These are phyloP conservation scores for Lentinula boryana DNA, from an alignment of 768 basidiomycete species.

Conservation along the genomic window DNA sequence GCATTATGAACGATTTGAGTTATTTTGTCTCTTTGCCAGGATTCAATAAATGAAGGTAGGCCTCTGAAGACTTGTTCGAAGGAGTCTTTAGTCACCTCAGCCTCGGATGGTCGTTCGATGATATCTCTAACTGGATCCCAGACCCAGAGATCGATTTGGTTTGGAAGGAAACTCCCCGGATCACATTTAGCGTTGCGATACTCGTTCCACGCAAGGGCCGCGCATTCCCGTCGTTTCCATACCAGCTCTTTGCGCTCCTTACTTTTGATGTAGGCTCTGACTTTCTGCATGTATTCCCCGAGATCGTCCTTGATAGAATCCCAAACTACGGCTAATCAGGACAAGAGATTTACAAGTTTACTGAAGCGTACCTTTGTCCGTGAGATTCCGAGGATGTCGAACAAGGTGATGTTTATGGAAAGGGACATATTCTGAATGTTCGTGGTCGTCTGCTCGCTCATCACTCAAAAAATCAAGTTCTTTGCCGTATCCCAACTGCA, in stretches of 20 bases:
- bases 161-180: conserved; percentile 6
- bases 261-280: conserved; percentile 6
- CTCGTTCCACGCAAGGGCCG: conserved; percentile 16
- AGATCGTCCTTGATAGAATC: neutral
- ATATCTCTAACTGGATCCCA: conserved; percentile 8
- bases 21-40: conserved; percentile 7
- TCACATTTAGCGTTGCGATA: conserved; percentile 14
- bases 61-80: conserved; percentile 10
- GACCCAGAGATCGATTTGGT: conserved; percentile 3
- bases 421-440: neutral
- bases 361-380: conserved; percentile 6
- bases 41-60: neutral
- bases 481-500: neutral
- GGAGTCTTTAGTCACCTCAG: neutral
- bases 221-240: conserved; percentile 12
- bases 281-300: neutral
- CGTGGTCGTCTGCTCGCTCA: neutral
- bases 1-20: neutral
- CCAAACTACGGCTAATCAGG: neutral
- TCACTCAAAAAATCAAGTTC: neutral
- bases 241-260: conserved; percentile 15
- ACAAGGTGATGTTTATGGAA: conserved; percentile 9
- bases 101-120: conserved; percentile 11
- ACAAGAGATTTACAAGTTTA: neutral
- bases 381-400: conserved; percentile 7